Percentiles rank a stretch among this genome's conserved stretches.
Evolutionary conservation across 768 basidiomycete genomes (phyloP).

Genomic region (Boletales sp.): DNA sequence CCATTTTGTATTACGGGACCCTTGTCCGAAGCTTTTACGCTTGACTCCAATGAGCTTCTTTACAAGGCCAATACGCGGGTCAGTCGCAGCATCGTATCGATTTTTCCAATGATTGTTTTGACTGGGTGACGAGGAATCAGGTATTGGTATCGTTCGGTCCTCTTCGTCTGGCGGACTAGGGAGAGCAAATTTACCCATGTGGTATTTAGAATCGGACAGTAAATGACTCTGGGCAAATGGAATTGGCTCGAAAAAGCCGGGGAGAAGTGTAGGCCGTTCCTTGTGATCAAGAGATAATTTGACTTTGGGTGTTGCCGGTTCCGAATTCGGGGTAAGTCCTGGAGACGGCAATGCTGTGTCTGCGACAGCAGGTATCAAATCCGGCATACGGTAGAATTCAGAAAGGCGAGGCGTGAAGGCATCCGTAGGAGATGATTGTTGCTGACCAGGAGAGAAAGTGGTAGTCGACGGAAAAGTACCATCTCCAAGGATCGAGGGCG

Average conservation of each 20-base stretch:
- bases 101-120: constrained; percentile 41
- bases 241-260: constrained; percentile 63
- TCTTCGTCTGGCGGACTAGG: constrained; percentile 60
- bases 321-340: constrained; percentile 45
- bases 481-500: constrained; percentile 32
- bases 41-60: constrained; percentile 68
- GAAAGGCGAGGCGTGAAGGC: constrained; percentile 18
- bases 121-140: constrained; percentile 13
- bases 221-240: constrained; percentile 66
- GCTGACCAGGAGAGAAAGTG: constrained; percentile 26
- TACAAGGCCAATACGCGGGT: constrained; percentile 69
- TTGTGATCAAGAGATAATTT: constrained; percentile 35
- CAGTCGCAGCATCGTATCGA: constrained; percentile 59
- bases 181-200: constrained; percentile 66
- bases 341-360: constrained; percentile 52
- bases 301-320: constrained; percentile 53
- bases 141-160: constrained; percentile 31
- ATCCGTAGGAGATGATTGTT: constrained; percentile 20
- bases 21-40: constrained; percentile 50
- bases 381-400: constrained; percentile 23
- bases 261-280: constrained; percentile 16
- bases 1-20: constrained; percentile 32
- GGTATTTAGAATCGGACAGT: constrained; percentile 69
- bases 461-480: constrained; percentile 22
- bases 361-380: constrained; percentile 30